These are phyloP conservation scores for Sophora flavescens DNA, from an alignment of 306 rosid genomes.

Conservation along the genomic window DNA sequence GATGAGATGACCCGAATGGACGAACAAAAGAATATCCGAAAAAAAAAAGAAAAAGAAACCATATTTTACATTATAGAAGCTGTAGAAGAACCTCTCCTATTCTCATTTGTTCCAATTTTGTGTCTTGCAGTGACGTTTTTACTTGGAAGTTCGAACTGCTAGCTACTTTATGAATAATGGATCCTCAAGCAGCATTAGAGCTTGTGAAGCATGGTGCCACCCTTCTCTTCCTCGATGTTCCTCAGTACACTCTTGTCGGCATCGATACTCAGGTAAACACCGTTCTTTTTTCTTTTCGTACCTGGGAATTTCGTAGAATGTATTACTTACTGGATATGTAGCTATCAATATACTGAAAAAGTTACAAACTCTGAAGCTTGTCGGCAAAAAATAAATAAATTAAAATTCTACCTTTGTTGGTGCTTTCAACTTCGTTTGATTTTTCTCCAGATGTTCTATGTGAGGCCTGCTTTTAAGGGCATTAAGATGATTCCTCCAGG, in stretches of 20 bases:
- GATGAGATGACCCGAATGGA: too few species aligned
- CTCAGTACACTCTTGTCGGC: constrained; percentile 81
- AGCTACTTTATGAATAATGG: constrained; percentile 52
- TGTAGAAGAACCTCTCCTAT: neutral
- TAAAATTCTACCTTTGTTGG: neutral
- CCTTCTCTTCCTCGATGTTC: constrained; percentile 85
- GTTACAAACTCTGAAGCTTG: neutral
- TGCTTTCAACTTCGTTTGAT: constrained; percentile 12
- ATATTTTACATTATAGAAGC: neutral
- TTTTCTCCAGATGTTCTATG: constrained; percentile 64
- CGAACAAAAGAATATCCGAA: too few species aligned
- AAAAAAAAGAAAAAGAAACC: too few species aligned
- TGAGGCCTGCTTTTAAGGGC: constrained; percentile 88
- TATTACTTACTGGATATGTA: too few species aligned
- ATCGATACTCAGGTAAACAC: constrained; percentile 77
- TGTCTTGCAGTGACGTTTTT: neutral
- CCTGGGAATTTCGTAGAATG: neutral
- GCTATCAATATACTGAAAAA: too few species aligned
- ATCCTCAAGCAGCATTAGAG: constrained; percentile 66
- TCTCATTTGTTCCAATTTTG: neutral
- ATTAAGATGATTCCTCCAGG: constrained; percentile 97
- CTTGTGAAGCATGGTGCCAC: constrained; percentile 79
- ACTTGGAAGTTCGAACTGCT: neutral
- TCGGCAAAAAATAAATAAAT: neutral
- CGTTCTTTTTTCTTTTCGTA: neutral